Conservation (phyloP, 1,284 basidiomycete species). For the Cutaneotrichosporon sp. region DNA sequence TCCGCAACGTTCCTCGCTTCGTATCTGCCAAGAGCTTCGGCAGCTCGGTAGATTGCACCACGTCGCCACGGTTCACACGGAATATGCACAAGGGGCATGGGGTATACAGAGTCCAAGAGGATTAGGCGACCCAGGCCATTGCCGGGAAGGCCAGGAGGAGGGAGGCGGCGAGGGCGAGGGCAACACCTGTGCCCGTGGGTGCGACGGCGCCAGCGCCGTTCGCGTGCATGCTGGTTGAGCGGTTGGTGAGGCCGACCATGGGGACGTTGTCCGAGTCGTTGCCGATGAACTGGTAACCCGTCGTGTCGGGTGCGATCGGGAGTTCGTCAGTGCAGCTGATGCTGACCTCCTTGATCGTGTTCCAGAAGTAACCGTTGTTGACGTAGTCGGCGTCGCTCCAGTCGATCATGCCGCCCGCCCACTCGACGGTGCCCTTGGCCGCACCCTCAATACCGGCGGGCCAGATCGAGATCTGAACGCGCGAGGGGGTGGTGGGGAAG, state of each 20-base stretch:
- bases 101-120: not conserved
- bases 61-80: too few species aligned
- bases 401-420: conserved; percentile 77
- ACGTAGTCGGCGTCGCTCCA: conserved; percentile 73
- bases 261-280: conserved; percentile 31
- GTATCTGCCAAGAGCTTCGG: too few species aligned
- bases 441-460: conserved; percentile 67
- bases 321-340: conserved; percentile 36
- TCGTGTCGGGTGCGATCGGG: conserved; percentile 1
- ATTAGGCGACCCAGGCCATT: not conserved
- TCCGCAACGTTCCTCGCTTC: too few species aligned
- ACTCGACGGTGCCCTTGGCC: conserved; percentile 68
- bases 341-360: conserved; percentile 39
- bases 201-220: not conserved
- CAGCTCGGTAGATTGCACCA: too few species aligned
- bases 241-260: conserved; percentile 16
- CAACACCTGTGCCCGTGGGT: not conserved
- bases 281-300: conserved; percentile 41
- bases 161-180: not conserved
- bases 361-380: conserved; percentile 52
- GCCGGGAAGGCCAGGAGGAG: conserved; percentile 2
- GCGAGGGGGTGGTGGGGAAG: conserved; percentile 74
- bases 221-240: conserved; percentile 14
- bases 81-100: not conserved
- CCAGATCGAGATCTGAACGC: conserved; percentile 78